Evolutionary conservation across 257 asterid species (phyloP).

Genomic region (Parsonsia alboflavescens): DNA sequence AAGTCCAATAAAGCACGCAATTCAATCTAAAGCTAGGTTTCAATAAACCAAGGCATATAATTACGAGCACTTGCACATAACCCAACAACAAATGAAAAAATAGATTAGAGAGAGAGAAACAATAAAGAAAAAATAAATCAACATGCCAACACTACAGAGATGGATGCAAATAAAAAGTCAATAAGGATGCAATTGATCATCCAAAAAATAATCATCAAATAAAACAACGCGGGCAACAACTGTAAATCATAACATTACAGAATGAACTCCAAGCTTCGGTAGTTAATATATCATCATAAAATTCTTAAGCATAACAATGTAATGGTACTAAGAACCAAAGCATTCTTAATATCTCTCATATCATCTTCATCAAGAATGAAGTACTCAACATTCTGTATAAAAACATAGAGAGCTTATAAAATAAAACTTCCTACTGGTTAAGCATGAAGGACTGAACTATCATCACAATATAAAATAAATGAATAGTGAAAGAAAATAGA

Average conservation of each 20-base stretch:
- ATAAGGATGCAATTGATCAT: background rate
- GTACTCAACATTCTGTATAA: background rate
- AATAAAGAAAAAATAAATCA: background rate
- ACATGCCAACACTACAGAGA: background rate
- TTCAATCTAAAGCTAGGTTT: background rate
- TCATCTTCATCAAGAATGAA: background rate
- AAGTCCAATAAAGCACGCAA: background rate
- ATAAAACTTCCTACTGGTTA: background rate
- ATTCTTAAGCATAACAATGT: background rate
- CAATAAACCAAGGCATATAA: background rate
- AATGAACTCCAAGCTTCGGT: background rate
- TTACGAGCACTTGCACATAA: background rate
- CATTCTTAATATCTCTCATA: background rate
- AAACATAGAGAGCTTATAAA: background rate
- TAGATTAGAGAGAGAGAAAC: background rate
- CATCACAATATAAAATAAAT: background rate
- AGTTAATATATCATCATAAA: background rate
- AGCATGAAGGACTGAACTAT: background rate
- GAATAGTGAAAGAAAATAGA: too few species aligned
- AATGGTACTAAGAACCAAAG: background rate
- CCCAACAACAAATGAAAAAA: background rate
- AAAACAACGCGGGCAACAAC: background rate
- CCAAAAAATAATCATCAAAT: background rate
- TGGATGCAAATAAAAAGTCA: background rate
- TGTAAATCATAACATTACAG: background rate